phyloP scores from a whole-genome alignment of 2,329 filamentous ascomycete genomes.

The Pyrenochaeta sp. region DNA sequence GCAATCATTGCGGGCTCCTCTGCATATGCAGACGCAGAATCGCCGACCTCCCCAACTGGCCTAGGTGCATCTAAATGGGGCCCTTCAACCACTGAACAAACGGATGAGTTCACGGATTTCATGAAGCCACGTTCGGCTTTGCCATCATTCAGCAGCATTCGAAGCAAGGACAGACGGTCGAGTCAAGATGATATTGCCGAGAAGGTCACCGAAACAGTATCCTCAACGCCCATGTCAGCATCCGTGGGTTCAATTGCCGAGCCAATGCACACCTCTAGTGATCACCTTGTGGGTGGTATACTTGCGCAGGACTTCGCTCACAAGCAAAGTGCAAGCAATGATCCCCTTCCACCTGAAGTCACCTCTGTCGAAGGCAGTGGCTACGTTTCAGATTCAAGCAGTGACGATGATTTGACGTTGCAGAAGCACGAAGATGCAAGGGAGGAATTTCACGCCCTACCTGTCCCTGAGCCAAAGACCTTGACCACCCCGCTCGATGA shows the following conservation, averaged over 20 bases:
- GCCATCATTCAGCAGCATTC: slow-evolving; percentile 77
- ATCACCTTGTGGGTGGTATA: slow-evolving; percentile 65
- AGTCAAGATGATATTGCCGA: slow-evolving; percentile 59
- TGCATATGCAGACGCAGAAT: slow-evolving; percentile 29
- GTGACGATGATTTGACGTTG: slow-evolving; percentile 22
- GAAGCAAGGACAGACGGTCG: slow-evolving; percentile 64
- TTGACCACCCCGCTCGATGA: slow-evolving; percentile 27
- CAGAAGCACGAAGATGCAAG: slow-evolving; percentile 19
- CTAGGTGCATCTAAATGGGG: slow-evolving; percentile 55
- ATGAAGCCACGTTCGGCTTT: slow-evolving; percentile 79
- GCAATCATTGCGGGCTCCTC: slow-evolving; percentile 62
- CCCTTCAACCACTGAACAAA: slow-evolving; percentile 42
- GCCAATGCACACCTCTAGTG: slow-evolving; percentile 63
- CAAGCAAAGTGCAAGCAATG: slow-evolving; percentile 52
- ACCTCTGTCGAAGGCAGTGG: slow-evolving; percentile 72
- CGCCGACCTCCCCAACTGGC: slow-evolving; percentile 26
- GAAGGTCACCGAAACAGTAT: slow-evolving; percentile 58
- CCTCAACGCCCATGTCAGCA: slow-evolving; percentile 44
- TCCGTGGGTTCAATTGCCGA: slow-evolving; percentile 46
- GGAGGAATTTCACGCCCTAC: slow-evolving; percentile 14
- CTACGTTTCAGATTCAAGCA: slow-evolving; percentile 67
- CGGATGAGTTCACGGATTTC: slow-evolving; percentile 69
- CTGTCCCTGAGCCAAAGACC: slow-evolving; percentile 37
- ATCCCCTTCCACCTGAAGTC: slow-evolving; percentile 74
- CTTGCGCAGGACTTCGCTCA: slow-evolving; percentile 62